Evolutionary conservation across 1,284 basidiomycete genomes (phyloP), one percentile per base, ranked within the genome.

Genomic region (Meira miltonrushii): DNA sequence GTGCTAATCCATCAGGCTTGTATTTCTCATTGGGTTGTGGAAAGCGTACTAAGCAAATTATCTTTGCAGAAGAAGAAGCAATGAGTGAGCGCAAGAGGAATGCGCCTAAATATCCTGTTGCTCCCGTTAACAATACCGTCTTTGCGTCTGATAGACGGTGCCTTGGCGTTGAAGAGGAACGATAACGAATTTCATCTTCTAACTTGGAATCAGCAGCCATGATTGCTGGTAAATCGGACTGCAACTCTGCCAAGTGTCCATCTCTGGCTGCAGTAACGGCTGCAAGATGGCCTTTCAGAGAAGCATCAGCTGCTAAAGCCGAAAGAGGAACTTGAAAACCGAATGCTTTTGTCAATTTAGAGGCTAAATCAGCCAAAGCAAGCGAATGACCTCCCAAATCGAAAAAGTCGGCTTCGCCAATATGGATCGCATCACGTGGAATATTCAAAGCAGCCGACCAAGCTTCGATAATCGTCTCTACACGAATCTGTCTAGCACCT

Each of bases 21-120:
- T 69, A 66, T 56, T 66, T 66, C 10, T 69, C 68, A 52, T 63
- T 63, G 2, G 74, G 72, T 43, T 68, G 60, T 28, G 68, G 63
- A 66, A 77, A 78, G 48, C 78, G 73, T 41, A 79, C 73, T 19
- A 79, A 58, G 59, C 78, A 78, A 38, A 76, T 67, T 61, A 79
- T 71, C 25, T 62, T 69, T 10, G 78, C 78, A 15, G 69, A 57
- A n/a, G 71, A 72, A 54, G 67, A 54, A 53, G 73, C 62, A 28
- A 76, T 62, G 46, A 79, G 58, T 25, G 69, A 65, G 51, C 73
- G 69, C 17, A 79, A 66, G 58, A 78, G 55, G 58, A 75, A 76
- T 5, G 70, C 74, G 21, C 78, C 78, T 41, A 79, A 66, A 68
- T 68, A 79, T 19, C 78, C 78, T 10, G 77, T 79, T 19, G 77